Base-by-base conservation (phyloP, 257 asterid genomes). In the Galeopsis tetrahit region DNA sequence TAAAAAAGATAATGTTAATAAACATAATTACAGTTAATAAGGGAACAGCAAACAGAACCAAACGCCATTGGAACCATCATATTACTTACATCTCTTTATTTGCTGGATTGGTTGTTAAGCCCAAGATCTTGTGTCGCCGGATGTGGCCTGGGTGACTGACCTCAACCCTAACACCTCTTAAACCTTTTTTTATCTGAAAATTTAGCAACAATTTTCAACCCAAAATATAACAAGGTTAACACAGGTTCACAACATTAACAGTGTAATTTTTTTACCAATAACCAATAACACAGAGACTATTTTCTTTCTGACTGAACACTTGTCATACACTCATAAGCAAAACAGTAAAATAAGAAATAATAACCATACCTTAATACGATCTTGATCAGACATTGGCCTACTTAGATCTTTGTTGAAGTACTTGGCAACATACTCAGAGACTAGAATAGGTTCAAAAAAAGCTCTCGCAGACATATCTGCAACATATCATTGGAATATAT, bases 391-490 rank as follows among this genome's bases (percentile, higher is more conserved):
- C 10, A 91, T 40, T 48, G 84, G 77, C 71, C 83, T 68, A 0
- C 52, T 33, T 7, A 73, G 28, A 60, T 88, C 87, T 65, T 69
- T 76, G 66, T 76, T 79, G 5, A 93, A 17, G 75, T 51, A 77
- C 76, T 73, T 69, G 0, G 1, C 3, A 38, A 89, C 73, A 38
- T 52, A 93, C 0, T 82, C 90, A n/a, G 73, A 48, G 7, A 91
- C 90, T 1, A 5, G 4, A 51, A 85, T 73, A 4, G 96, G 81
- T 53, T 91, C 96, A 65, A 78, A 89, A 71, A 93, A 93, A 0
- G 82, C 89, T 53, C 93, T 75, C 0, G 97, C 98, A 2, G 98
- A 91, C 79, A 86, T 80, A 79, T 93, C 98, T 93, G 90, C 78
- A 78, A 74, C 65, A 70, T 2, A n/a, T 3, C 64, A 64, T 32